phyloP scores from a whole-genome alignment of 768 basidiomycete species.

The Mycena metata region DNA sequence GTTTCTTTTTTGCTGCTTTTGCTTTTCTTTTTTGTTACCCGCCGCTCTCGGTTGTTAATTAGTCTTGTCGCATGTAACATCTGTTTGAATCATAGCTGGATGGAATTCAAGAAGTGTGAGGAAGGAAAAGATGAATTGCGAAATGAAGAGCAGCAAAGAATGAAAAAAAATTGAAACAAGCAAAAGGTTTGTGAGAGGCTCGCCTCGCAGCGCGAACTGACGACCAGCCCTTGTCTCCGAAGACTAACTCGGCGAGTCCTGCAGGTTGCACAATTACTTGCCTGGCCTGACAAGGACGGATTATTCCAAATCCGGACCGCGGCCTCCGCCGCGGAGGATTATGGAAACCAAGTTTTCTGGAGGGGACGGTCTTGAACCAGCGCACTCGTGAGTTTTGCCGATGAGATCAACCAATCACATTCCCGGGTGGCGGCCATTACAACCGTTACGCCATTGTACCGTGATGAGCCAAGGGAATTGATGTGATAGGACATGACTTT shows the following conservation, averaged over 20 bases:
- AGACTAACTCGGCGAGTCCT: constrained; percentile 92
- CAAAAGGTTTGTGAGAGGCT: constrained; percentile 85
- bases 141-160: not conserved
- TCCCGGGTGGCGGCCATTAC: constrained; percentile 86
- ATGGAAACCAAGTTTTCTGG: constrained; percentile 94
- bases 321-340: constrained; percentile 74
- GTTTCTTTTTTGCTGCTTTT: constrained; percentile 30
- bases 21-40: constrained; percentile 27
- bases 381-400: constrained; percentile 78
- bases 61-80: constrained; percentile 35
- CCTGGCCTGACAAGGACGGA: constrained; percentile 87
- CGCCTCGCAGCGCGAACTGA: constrained; percentile 87
- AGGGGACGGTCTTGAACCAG: constrained; percentile 95
- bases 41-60: constrained; percentile 39
- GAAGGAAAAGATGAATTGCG: too few relatives aligned
- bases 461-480: constrained; percentile 10
- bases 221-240: constrained; percentile 88
- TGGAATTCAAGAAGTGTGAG: constrained; percentile 13
- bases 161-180: constrained; percentile 20
- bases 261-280: constrained; percentile 94
- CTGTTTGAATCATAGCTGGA: constrained; percentile 33
- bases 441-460: constrained; percentile 75
- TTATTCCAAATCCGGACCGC: constrained; percentile 84
- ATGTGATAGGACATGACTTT: not conserved
- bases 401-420: constrained; percentile 78